A percentile compares a stretch with the other conserved stretches of the same genome.
Evolutionary conservation across 495 filamentous ascomycete species (phyloP).

Genomic region (Penicillium maclennaniae): DNA sequence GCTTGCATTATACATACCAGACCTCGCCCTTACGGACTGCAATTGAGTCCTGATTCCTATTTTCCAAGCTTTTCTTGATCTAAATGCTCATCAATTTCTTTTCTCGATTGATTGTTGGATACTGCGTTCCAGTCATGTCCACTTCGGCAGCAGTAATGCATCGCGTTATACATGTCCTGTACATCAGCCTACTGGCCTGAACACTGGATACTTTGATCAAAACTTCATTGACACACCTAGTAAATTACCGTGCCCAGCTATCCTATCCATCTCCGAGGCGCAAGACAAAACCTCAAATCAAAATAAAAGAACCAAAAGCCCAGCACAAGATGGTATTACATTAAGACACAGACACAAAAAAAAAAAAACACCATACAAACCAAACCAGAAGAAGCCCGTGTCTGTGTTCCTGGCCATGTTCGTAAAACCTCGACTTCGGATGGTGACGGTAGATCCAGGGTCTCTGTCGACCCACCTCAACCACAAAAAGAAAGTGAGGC

Average conservation of each 20-base stretch:
- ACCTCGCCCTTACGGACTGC: not conserved
- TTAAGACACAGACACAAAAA: slow-evolving; percentile 21
- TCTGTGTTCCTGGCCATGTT: not conserved
- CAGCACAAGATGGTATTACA: slow-evolving; percentile 40
- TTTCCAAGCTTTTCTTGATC: not conserved
- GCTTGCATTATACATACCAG: not conserved
- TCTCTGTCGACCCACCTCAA: not conserved
- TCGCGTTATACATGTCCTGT: too few relatives aligned
- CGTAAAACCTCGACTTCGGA: not conserved
- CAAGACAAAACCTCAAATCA: slow-evolving; percentile 7
- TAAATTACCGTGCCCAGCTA: slow-evolving; percentile 9
- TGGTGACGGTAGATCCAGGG: not conserved
- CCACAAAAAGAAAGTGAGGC: slow-evolving; percentile 3
- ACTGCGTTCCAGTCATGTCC: too few relatives aligned
- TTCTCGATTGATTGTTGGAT: not conserved
- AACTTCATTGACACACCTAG: slow-evolving; percentile 19
- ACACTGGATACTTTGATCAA: not conserved
- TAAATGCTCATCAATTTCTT: not conserved
- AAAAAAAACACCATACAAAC: slow-evolving; percentile 8
- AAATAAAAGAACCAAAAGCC: slow-evolving; percentile 16
- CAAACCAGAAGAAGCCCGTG: not conserved
- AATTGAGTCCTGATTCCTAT: not conserved
- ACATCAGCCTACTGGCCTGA: too few relatives aligned
- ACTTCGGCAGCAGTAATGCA: too few relatives aligned
- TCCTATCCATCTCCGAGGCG: slow-evolving; percentile 1